These are phyloP conservation scores for Cladosporium sp. DNA, from an alignment of 2,329 filamentous ascomycete genomes.

Conservation along the genomic window DNA sequence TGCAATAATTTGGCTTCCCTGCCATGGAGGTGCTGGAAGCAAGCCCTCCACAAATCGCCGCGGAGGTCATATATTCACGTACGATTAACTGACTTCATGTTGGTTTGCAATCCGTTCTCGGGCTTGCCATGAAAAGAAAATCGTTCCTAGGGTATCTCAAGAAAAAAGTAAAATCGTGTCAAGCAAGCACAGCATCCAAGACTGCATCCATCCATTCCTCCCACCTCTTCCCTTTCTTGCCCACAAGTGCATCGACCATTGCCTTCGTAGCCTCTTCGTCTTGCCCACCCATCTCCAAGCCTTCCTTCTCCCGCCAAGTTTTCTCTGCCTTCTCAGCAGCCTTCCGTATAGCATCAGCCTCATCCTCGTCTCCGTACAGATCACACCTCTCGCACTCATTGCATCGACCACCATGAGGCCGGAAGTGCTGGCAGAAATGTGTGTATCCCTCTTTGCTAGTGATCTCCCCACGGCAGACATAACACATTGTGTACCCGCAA, in stretches of 20 bases:
- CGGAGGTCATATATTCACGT: neutral
- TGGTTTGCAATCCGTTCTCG: neutral
- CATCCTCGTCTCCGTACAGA: conserved; percentile 52
- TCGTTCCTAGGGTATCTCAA: conserved; percentile 18
- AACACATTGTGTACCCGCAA: conserved; percentile 98
- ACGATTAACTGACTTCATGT: neutral
- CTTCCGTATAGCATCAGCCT: conserved; percentile 44
- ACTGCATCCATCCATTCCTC: conserved; percentile 30
- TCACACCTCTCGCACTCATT: conserved; percentile 68
- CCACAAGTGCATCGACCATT: conserved; percentile 32
- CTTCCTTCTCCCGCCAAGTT: conserved; percentile 49
- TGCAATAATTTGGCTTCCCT: conserved; percentile 4
- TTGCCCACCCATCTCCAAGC: conserved; percentile 23
- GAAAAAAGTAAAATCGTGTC: conserved; percentile 17
- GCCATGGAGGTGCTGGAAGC: neutral
- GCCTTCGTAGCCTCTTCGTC: conserved; percentile 23
- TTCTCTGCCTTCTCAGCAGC: conserved; percentile 48
- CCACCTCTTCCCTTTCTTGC: conserved; percentile 24
- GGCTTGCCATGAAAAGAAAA: neutral
- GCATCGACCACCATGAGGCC: conserved; percentile 76
- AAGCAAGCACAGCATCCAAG: conserved; percentile 27
- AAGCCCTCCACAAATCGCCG: neutral
- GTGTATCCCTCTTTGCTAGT: conserved; percentile 72
- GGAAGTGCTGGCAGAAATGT: conserved; percentile 96
- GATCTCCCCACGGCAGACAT: conserved; percentile 74